Evolutionary conservation across 2,329 filamentous ascomycete genomes (phyloP).

Genomic region (Colletotrichum lupini): DNA sequence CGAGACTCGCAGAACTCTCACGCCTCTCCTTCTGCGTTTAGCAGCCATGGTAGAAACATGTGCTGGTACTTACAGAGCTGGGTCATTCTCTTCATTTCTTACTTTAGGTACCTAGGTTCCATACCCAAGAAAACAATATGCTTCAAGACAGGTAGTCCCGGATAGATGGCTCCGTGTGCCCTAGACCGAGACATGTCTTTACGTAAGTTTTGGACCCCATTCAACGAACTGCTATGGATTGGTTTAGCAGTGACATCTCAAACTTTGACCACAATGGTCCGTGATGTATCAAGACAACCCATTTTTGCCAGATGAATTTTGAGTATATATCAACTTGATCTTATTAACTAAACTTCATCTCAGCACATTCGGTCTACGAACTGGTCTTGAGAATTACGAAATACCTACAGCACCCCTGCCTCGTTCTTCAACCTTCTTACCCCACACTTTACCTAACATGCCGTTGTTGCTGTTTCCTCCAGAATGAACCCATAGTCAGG

Average conservation of each 20-base stretch:
- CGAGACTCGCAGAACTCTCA: too few relatives aligned
- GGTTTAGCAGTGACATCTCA: too few relatives aligned
- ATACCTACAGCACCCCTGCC: background rate
- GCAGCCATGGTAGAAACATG: background rate
- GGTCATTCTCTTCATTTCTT: background rate
- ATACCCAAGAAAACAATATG: background rate
- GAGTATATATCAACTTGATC: background rate
- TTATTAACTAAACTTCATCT: background rate
- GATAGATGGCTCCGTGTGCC: background rate
- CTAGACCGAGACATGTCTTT: background rate
- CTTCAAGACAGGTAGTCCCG: background rate
- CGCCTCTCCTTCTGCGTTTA: background rate
- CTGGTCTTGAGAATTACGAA: background rate
- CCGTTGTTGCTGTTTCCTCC: background rate
- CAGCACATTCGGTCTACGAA: background rate
- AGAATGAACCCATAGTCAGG: slow-evolving; percentile 8
- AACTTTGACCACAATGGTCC: background rate
- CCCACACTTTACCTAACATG: slow-evolving; percentile 9
- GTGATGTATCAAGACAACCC: background rate
- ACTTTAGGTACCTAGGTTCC: background rate
- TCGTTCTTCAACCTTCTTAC: slow-evolving; percentile 24
- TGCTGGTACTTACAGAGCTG: background rate
- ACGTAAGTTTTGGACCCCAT: background rate
- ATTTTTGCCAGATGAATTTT: background rate
- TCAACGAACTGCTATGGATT: too few relatives aligned